Conservation (phyloP, 164 flowering plant genomes). For the Dillenia suffruticosa region DNA sequence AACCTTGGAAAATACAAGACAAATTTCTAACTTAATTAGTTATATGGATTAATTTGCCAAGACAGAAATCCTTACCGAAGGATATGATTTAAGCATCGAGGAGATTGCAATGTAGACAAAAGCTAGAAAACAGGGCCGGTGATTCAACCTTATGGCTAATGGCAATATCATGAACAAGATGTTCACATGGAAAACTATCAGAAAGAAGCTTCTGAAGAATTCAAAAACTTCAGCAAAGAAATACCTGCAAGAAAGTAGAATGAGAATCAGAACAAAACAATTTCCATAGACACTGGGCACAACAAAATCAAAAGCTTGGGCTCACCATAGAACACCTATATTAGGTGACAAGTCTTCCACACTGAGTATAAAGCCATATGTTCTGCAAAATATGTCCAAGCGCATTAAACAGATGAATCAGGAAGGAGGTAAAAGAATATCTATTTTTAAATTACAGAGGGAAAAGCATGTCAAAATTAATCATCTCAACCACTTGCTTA, state of each 20-base stretch:
- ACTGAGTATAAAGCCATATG: conserved; percentile 88
- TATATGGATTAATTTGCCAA: not conserved
- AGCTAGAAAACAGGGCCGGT: conserved; percentile 92
- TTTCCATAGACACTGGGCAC: not conserved
- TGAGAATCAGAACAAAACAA: no score
- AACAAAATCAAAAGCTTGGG: conserved; percentile 7
- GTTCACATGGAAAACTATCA: conserved; percentile 83
- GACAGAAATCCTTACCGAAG: conserved; percentile 57
- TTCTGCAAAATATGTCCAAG: conserved; percentile 44
- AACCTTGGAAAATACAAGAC: no score
- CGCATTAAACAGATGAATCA: no score
- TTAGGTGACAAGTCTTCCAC: conserved; percentile 91
- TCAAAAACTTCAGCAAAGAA: conserved; percentile 98
- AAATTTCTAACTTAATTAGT: not conserved
- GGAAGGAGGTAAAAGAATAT: no score
- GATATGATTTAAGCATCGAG: conserved; percentile 94
- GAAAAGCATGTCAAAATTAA: no score
- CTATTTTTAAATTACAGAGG: no score
- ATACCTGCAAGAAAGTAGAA: conserved; percentile 60
- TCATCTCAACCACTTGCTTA: no score
- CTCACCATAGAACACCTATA: conserved; percentile 91
- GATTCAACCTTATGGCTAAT: conserved; percentile 79
- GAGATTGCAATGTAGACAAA: conserved; percentile 75
- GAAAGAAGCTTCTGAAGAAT: conserved; percentile 79
- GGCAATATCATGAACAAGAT: conserved; percentile 88